A percentile compares a stretch with the other conserved stretches of the same genome.
These are phyloP conservation scores for Friedmanniomyces endolithicus DNA, from an alignment of 495 filamentous ascomycete species.

Conservation along the genomic window DNA sequence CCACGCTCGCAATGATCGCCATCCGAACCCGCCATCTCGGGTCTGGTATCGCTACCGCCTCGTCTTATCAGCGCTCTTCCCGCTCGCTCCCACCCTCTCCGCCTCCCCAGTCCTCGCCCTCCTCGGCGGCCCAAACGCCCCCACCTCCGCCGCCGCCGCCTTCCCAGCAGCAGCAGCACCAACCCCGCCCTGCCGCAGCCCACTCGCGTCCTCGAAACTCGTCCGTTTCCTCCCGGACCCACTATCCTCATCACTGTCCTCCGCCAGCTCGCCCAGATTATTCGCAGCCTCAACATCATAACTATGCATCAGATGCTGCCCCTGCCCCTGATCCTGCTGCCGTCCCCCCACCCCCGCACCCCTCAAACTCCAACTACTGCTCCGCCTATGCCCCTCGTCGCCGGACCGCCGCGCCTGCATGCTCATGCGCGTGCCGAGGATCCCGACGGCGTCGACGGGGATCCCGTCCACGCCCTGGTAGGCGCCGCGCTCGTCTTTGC, in stretches of 20 bases:
- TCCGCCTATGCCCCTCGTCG: slow-evolving; percentile 37
- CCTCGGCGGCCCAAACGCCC: not conserved
- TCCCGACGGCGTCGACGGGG: slow-evolving; percentile 83
- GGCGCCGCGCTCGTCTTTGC: slow-evolving; percentile 34
- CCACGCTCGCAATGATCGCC: not conserved
- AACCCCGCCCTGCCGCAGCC: not conserved
- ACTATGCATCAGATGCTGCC: slow-evolving; percentile 69
- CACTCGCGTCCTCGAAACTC: slow-evolving; percentile 27
- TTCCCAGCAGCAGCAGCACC: not conserved
- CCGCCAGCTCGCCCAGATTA: slow-evolving; percentile 55
- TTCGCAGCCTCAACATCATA: slow-evolving; percentile 42
- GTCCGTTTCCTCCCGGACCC: slow-evolving; percentile 25
- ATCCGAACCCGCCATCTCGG: too few relatives aligned
- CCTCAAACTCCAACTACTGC: slow-evolving; percentile 37
- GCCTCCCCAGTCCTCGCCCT: not conserved
- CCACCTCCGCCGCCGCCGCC: too few relatives aligned
- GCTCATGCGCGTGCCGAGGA: slow-evolving; percentile 72
- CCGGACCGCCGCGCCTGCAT: slow-evolving; percentile 78
- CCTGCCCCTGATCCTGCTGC: too few relatives aligned
- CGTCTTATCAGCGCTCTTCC: slow-evolving; percentile 10
- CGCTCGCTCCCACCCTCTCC: not conserved
- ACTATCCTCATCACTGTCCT: slow-evolving; percentile 47
- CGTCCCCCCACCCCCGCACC: slow-evolving; percentile 29
- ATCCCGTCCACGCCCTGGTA: slow-evolving; percentile 54
- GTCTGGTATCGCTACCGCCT: slow-evolving; percentile 7